Evolutionary conservation across 2,329 filamentous ascomycete species (phyloP).

Genomic region (Claviceps monticola): DNA sequence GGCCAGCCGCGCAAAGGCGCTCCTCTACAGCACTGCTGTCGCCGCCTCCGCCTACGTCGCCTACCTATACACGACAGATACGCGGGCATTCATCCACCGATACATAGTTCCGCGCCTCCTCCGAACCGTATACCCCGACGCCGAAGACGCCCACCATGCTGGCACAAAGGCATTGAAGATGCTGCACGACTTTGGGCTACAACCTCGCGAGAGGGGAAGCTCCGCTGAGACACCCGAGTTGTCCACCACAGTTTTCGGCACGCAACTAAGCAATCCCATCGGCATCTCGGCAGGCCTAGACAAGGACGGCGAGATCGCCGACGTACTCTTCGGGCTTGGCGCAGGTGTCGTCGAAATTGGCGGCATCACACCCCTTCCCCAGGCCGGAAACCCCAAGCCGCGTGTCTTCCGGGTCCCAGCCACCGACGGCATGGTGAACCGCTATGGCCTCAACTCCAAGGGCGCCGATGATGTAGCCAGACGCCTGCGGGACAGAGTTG

Average conservation of each 20-base stretch:
- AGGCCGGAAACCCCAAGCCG: constrained; percentile 75
- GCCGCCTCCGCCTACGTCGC: constrained; percentile 29
- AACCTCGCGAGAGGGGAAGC: constrained; percentile 64
- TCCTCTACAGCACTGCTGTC: constrained; percentile 27
- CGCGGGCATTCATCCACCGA: constrained; percentile 54
- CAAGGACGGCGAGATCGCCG: constrained; percentile 83
- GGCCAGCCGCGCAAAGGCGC: constrained; percentile 20
- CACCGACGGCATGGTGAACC: constrained; percentile 81
- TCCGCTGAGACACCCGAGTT: constrained; percentile 20
- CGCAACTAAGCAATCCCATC: constrained; percentile 68
- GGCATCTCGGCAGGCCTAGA: constrained; percentile 93
- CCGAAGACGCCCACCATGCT: constrained; percentile 82
- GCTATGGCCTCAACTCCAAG: constrained; percentile 86
- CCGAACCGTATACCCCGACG: constrained; percentile 54
- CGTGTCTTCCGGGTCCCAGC: constrained; percentile 77
- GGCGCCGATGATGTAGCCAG: constrained; percentile 80
- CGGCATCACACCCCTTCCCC: constrained; percentile 75
- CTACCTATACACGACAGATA: constrained; percentile 63
- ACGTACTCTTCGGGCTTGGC: constrained; percentile 71
- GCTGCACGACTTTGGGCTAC: constrained; percentile 59
- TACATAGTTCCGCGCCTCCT: constrained; percentile 53
- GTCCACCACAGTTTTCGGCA: constrained; percentile 53
- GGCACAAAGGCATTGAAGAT: constrained; percentile 58
- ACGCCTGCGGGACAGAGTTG: constrained; percentile 61
- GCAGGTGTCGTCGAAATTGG: constrained; percentile 84